Conservation (phyloP, 148 eudicot genomes). For the Selenicereus undatus region DNA sequence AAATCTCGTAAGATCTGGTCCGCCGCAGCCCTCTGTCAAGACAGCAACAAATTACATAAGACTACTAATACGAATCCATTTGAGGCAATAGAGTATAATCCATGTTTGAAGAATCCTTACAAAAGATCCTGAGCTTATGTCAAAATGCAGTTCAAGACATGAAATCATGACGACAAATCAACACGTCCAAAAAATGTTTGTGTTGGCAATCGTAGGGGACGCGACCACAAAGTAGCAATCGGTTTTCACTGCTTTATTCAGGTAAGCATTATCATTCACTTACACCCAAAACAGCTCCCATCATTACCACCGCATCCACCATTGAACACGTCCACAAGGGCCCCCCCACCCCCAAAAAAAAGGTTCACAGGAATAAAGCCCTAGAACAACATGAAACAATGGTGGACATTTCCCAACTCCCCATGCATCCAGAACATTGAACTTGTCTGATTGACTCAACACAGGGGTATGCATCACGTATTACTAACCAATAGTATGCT, state of each 20-base stretch:
- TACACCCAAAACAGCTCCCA: background rate
- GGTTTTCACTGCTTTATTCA: background rate
- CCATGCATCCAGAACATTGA: background rate
- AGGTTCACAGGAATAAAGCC: background rate
- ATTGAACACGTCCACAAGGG: background rate
- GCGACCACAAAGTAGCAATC: too few species aligned
- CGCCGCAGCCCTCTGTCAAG: conserved; percentile 83
- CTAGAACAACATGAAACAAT: background rate
- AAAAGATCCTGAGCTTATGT: background rate
- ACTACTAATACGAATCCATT: background rate
- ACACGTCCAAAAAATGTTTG: background rate
- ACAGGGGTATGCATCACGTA: background rate
- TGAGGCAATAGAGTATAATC: background rate
- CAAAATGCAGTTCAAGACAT: background rate
- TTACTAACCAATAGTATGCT: background rate
- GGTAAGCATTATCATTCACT: background rate
- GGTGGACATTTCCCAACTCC: background rate
- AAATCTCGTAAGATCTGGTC: conserved; percentile 87
- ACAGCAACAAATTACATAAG: background rate
- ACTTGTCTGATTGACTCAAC: background rate
- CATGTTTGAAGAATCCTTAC: background rate
- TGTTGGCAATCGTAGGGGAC: background rate
- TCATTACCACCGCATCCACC: background rate
- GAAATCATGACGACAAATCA: background rate
- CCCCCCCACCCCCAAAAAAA: background rate